These are phyloP conservation scores for Termitomyces sp. DNA, from an alignment of 768 basidiomycete genomes.

Conservation along the genomic window DNA sequence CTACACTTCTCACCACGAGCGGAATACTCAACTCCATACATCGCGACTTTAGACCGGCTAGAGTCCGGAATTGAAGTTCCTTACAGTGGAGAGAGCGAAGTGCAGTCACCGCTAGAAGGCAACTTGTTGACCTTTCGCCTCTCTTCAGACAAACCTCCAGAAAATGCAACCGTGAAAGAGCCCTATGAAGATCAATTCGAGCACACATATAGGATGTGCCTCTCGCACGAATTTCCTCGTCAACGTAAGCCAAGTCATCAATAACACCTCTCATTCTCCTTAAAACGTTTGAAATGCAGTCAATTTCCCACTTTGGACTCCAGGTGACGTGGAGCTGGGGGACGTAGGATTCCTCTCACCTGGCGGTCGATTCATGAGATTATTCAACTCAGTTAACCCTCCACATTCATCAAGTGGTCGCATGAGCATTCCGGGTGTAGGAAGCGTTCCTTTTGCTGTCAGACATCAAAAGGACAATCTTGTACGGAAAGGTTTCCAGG, in stretches of 20 bases:
- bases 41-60: not conserved
- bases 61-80: not conserved
- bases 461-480: conserved; percentile 6
- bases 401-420: not conserved
- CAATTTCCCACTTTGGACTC: conserved; percentile 12
- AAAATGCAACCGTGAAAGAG: not conserved
- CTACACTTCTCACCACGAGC: not conserved
- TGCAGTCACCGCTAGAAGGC: not conserved
- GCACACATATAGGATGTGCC: conserved; percentile 6
- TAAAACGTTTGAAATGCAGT: not conserved
- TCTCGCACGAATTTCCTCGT: conserved; percentile 11
- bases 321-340: conserved; percentile 1
- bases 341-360: conserved; percentile 7
- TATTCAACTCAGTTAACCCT: conserved; percentile 7
- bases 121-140: not conserved
- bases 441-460: not conserved
- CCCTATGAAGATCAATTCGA: conserved; percentile 1
- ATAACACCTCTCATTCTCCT: not conserved
- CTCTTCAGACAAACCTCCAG: not conserved
- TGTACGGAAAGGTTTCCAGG: conserved; percentile 3
- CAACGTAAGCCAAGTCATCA: conserved; percentile 1
- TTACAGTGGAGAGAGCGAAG: not conserved
- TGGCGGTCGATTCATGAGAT: conserved; percentile 3
- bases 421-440: not conserved
- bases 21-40: conserved; percentile 7